These are phyloP conservation scores for Solanum peruvianum DNA, from an alignment of 257 asterid genomes.

Conservation along the genomic window DNA sequence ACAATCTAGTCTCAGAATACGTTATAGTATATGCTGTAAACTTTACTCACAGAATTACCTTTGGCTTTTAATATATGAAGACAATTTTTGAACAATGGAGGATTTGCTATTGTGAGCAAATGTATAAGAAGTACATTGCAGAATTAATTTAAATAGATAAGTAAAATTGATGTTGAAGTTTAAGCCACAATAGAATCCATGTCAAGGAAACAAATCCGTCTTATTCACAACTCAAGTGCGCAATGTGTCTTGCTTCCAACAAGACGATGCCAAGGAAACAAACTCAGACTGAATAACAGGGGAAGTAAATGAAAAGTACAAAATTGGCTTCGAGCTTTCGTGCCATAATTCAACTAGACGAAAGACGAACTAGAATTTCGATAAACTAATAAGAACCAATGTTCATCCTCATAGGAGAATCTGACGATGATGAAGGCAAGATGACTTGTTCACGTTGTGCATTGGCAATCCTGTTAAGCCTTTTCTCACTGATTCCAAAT, in stretches of 20 bases:
- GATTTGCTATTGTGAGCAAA: neutral
- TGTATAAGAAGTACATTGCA: neutral
- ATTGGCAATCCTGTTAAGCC: slow-evolving; percentile 17
- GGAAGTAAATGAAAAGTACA: neutral
- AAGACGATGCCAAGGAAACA: neutral
- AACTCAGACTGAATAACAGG: neutral
- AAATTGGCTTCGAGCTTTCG: neutral
- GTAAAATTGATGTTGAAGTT: neutral
- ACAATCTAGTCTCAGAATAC: neutral
- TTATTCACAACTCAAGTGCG: neutral
- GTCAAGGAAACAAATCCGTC: neutral
- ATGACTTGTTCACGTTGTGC: slow-evolving; percentile 47
- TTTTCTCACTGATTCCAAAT: slow-evolving; percentile 43
- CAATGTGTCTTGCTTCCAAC: neutral
- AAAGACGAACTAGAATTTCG: neutral
- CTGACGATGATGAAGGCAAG: slow-evolving; percentile 31
- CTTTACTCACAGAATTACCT: neutral
- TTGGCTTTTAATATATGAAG: neutral
- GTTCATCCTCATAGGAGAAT: neutral
- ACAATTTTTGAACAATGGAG: neutral
- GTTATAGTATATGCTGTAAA: neutral
- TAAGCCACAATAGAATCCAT: neutral
- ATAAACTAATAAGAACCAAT: neutral
- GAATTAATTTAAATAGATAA: neutral
- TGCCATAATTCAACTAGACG: neutral